Evolutionary conservation across 2,329 filamentous ascomycete genomes (phyloP), one percentile per base, ranked within the genome.

Genomic region (Claviceps capensis): DNA sequence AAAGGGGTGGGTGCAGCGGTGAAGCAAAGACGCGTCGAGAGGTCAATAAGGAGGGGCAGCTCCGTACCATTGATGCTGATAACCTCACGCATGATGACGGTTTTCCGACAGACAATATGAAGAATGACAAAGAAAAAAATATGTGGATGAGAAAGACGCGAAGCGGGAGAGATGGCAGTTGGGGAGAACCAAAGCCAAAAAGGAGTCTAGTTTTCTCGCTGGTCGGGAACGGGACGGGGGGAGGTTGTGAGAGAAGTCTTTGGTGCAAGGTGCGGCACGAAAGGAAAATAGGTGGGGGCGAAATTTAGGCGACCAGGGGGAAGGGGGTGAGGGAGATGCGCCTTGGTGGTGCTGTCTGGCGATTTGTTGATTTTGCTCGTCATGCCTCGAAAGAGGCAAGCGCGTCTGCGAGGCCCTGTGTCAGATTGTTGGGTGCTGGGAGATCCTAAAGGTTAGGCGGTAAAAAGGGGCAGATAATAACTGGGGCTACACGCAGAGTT

Each of bases 11-110:
- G 16, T 38, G 46, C 50, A 38, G 52, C 50, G 50, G 54, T 55
- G 52, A 56, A 43, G 46, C 44, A 52, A 49, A 51, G 51, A 55
- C 51, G 51, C 55, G 57, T 53, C 47, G 47, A n/a, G 60, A 60
- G 62, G 8, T 5, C 60, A 60, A 62, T 61, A 56, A 59, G 60
- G 54, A 61, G 62, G 59, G 58, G 58, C 55, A 59, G 53, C 53
- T 54, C 47, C 85, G 68, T 82, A 96, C 91, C 90, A 82, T 96
- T 96, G 82, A 97, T 86, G 77, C 86, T 91, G 74, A 97, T 95
- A 72, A 97, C 89, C 83, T 97, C 91, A 86, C 91, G 90, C 91
- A 97, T 97, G 71, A 72, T 90, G 79, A 67, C 30, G 67, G 65
- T 63, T 59, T 58, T 56, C 47, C 51, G 57, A 54, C 43, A 16